Evolutionary conservation across 2,329 filamentous ascomycete genomes (phyloP).

Genomic region (Akanthomyces lecanii): DNA sequence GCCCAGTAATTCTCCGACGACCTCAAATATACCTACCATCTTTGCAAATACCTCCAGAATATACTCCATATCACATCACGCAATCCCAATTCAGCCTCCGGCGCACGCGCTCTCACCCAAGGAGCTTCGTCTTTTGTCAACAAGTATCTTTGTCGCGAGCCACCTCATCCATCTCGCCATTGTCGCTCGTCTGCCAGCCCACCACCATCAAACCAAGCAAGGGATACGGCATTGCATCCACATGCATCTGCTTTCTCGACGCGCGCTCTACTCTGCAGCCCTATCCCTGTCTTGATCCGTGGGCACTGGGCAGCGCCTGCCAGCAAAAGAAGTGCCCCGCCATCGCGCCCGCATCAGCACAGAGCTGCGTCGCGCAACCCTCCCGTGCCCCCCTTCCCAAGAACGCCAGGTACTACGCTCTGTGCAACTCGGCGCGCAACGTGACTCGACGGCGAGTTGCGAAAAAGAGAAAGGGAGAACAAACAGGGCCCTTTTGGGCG

Average conservation of each 20-base stretch:
- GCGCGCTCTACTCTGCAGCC: constrained; percentile 8
- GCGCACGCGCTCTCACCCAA: not conserved
- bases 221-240: not conserved
- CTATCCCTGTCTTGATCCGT: constrained; percentile 8
- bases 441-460: not conserved
- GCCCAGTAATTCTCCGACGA: not conserved
- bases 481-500: not conserved
- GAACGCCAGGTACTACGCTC: not conserved
- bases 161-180: not conserved
- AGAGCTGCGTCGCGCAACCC: not conserved
- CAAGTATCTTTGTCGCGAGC: not conserved
- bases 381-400: no score
- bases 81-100: not conserved
- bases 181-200: no score
- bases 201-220: not conserved
- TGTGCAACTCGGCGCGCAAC: not conserved
- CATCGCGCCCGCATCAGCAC: constrained; percentile 5
- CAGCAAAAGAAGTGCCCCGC: not conserved
- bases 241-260: constrained; percentile 12
- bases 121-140: not conserved
- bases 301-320: not conserved
- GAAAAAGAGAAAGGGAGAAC: not conserved
- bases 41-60: not conserved
- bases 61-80: not conserved
- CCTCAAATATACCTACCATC: no score